A percentile compares a stretch with the other conserved stretches of the same genome.
phyloP scores from a whole-genome alignment of 2,329 filamentous ascomycete species.

The Tricladium varicosporioides region DNA sequence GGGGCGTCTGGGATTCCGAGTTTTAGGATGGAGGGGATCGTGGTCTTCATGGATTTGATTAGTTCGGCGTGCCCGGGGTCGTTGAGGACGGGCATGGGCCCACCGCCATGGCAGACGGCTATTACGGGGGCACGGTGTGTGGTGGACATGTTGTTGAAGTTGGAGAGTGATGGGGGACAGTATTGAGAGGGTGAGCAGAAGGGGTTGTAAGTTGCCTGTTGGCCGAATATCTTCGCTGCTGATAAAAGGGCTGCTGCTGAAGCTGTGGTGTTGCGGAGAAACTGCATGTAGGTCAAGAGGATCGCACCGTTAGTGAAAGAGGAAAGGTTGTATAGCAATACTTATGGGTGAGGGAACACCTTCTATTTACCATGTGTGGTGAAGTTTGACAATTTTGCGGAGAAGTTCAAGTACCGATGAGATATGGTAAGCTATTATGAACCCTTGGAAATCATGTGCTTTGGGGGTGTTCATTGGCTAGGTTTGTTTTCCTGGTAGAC shows the following conservation, averaged over 20 bases:
- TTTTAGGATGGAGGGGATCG: conserved; percentile 54
- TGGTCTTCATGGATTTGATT: conserved; percentile 49
- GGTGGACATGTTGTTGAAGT: conserved; percentile 7
- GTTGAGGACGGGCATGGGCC: conserved; percentile 56
- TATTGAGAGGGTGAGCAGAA: conserved; percentile 6
- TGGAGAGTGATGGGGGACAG: not conserved
- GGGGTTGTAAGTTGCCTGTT: not conserved
- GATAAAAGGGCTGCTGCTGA: conserved; percentile 4
- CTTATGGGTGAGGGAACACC: not conserved
- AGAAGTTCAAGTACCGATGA: not conserved
- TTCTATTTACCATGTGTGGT: not conserved
- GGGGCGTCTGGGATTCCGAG: conserved; percentile 54
- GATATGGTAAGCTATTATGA: not conserved
- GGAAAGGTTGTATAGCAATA: not conserved
- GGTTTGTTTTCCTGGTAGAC: too few relatives aligned
- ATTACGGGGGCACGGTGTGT: conserved; percentile 21
- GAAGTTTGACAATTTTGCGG: not conserved
- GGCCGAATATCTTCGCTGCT: conserved; percentile 5
- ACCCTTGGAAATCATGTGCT: not conserved
- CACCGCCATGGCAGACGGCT: conserved; percentile 32
- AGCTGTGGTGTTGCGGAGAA: conserved; percentile 9
- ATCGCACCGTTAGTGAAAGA: not conserved
- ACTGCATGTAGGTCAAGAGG: not conserved
- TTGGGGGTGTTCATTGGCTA: too few relatives aligned
- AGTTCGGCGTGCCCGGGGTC: conserved; percentile 52